Percentiles rank a stretch among this genome's conserved stretches.
phyloP scores from a whole-genome alignment of 73 alveolate genomes.

The Paramecium sonneborni region DNA sequence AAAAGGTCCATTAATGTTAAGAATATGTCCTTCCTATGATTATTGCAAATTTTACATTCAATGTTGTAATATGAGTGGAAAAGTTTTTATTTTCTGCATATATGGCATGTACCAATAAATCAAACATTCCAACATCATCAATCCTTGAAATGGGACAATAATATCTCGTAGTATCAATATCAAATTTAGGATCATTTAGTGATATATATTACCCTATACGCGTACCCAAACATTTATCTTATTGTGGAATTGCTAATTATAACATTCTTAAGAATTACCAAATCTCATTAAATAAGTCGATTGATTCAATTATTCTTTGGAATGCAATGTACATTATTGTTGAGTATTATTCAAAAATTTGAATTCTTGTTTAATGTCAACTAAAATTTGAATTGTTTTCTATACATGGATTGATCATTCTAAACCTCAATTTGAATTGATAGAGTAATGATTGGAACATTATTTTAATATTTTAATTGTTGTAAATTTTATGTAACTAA shows the following conservation, averaged over 20 bases:
- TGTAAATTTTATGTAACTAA: background rate
- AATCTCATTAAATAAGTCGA: slow-evolving; percentile 42
- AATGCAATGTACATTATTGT: background rate
- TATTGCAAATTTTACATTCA: background rate
- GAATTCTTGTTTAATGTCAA: background rate
- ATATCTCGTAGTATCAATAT: background rate
- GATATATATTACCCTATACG: slow-evolving; percentile 27
- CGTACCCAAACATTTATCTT: slow-evolving; percentile 47
- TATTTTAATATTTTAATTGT: background rate
- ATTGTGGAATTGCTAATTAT: background rate
- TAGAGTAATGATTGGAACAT: slow-evolving; percentile 34
- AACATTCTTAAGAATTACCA: background rate
- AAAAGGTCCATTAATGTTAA: slow-evolving; percentile 18
- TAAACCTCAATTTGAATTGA: background rate
- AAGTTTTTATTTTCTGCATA: slow-evolving; percentile 4
- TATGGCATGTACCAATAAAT: background rate
- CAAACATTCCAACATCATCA: slow-evolving; percentile 57
- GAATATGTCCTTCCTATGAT: background rate
- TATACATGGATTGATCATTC: slow-evolving; percentile 23
- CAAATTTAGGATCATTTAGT: slow-evolving; percentile 10
- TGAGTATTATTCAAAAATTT: background rate
- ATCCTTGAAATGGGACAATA: slow-evolving; percentile 47
- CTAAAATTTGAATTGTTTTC: background rate
- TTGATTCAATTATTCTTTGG: slow-evolving; percentile 16
- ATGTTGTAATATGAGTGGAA: background rate